A percentile compares a stretch with the other conserved stretches of the same genome.
Conservation (phyloP, 2,329 filamentous ascomycete genomes). For the Trichoderma lentiforme region DNA sequence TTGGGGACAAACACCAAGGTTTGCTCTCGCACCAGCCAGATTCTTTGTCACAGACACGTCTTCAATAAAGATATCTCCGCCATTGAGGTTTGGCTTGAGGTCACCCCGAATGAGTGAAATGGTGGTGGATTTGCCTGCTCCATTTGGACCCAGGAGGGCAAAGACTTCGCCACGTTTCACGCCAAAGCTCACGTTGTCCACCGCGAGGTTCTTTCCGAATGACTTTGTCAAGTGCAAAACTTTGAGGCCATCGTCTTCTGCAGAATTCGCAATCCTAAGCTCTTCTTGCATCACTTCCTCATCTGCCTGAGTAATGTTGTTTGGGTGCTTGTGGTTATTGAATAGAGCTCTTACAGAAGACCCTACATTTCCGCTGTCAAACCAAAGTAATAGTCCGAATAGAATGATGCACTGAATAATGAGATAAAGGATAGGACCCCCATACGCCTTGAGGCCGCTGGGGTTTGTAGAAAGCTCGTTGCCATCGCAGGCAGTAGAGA, state of each 20-base stretch:
- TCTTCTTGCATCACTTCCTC: conserved; percentile 65
- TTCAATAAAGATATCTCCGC: conserved; percentile 81
- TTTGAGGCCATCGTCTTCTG: conserved; percentile 62
- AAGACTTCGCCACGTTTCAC: conserved; percentile 80
- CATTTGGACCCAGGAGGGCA: conserved; percentile 84
- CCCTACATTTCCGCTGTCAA: conserved; percentile 70
- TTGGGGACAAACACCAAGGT: conserved; percentile 89
- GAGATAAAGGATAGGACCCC: conserved; percentile 81
- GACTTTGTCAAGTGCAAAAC: conserved; percentile 77
- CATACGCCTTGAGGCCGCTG: conserved; percentile 69
- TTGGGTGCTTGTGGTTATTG: conserved; percentile 27
- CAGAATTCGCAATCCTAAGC: conserved; percentile 50
- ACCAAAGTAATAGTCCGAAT: conserved; percentile 72
- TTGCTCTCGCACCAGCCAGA: conserved; percentile 67
- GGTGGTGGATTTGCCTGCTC: conserved; percentile 86
- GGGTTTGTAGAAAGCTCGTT: conserved; percentile 64
- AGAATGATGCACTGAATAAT: conserved; percentile 69
- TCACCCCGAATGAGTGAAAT: conserved; percentile 91
- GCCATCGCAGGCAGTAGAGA: conserved; percentile 72
- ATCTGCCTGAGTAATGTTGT: conserved; percentile 36
- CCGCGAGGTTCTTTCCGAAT: conserved; percentile 72
- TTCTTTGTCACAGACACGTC: conserved; percentile 69
- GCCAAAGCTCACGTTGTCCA: conserved; percentile 85
- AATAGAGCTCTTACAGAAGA: conserved; percentile 46
- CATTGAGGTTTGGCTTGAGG: conserved; percentile 64